phyloP scores from a whole-genome alignment of 768 basidiomycete species.

The Suillus subluteus region DNA sequence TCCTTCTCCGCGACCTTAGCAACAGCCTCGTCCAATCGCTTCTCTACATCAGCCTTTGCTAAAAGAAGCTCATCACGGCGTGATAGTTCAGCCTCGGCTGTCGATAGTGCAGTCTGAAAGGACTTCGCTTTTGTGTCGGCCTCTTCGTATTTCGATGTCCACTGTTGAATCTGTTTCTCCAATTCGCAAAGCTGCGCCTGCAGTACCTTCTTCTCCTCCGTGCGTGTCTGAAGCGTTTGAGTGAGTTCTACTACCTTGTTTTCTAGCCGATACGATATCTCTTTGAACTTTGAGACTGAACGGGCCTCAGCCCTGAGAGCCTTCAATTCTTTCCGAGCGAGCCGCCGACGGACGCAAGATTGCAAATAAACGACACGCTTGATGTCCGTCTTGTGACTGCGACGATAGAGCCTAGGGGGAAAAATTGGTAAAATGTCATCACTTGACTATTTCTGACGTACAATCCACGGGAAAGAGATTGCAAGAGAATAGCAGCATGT shows the following conservation, averaged over 20 bases:
- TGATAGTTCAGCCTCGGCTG: constrained; percentile 69
- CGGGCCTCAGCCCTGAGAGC: constrained; percentile 88
- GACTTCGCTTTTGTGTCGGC: constrained; percentile 74
- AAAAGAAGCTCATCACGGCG: constrained; percentile 75
- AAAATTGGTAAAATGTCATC: constrained; percentile 13
- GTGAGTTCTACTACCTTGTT: constrained; percentile 99
- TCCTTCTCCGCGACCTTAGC: constrained; percentile 83
- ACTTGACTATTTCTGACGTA: constrained; percentile 44
- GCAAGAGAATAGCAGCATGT: constrained; percentile 72
- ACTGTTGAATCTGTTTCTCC: constrained; percentile 84
- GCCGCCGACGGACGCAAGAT: constrained; percentile 87
- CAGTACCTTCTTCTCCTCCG: constrained; percentile 87
- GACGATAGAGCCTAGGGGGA: constrained; percentile 54
- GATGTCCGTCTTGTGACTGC: constrained; percentile 60
- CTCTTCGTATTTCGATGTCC: constrained; percentile 89
- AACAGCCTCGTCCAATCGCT: constrained; percentile 75
- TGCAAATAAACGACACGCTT: constrained; percentile 82
- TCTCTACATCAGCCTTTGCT: constrained; percentile 80
- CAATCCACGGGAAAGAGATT: constrained; percentile 88
- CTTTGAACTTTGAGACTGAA: constrained; percentile 97
- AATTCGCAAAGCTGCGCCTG: constrained; percentile 74
- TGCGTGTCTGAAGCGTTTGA: constrained; percentile 88
- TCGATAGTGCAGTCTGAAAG: constrained; percentile 68
- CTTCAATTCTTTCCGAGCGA: constrained; percentile 86
- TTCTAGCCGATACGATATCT: constrained; percentile 95